Conservation (phyloP, 208 protist species). For the Trypanosoma boissoni region DNA sequence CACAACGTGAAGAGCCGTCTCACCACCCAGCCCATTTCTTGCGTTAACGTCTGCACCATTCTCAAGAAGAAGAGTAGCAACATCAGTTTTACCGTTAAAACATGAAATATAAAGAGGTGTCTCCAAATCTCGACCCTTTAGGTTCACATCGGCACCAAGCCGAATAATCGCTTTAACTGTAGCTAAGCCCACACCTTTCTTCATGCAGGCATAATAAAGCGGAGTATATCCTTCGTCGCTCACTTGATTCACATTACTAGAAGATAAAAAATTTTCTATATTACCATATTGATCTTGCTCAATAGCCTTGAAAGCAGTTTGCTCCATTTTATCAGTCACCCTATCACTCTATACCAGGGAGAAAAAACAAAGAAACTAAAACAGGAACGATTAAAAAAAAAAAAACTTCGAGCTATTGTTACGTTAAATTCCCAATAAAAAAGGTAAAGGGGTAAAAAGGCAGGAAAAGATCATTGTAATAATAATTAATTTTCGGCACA, state of each 20-base stretch:
- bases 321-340: slow-evolving; percentile 10
- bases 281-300: background rate
- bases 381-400: background rate
- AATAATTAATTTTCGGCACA: slow-evolving; percentile 23
- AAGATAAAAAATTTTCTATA: background rate
- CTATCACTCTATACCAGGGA: background rate
- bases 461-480: background rate
- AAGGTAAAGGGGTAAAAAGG: background rate
- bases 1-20: slow-evolving; percentile 76
- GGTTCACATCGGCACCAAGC: slow-evolving; percentile 62
- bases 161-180: slow-evolving; percentile 50
- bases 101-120: slow-evolving; percentile 83
- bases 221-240: slow-evolving; percentile 63
- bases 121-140: slow-evolving; percentile 52
- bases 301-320: slow-evolving; percentile 19
- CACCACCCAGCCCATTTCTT: slow-evolving; percentile 47
- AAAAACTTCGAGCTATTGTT: too few species aligned
- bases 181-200: slow-evolving; percentile 35
- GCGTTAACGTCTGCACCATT: slow-evolving; percentile 59
- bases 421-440: too few species aligned
- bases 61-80: slow-evolving; percentile 56
- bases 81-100: slow-evolving; percentile 64
- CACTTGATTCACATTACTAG: slow-evolving; percentile 22
- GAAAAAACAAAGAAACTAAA: background rate
- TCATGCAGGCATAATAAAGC: slow-evolving; percentile 88